Evolutionary conservation across 2,329 filamentous ascomycete genomes (phyloP).

Genomic region (Coniochaeta sp.): DNA sequence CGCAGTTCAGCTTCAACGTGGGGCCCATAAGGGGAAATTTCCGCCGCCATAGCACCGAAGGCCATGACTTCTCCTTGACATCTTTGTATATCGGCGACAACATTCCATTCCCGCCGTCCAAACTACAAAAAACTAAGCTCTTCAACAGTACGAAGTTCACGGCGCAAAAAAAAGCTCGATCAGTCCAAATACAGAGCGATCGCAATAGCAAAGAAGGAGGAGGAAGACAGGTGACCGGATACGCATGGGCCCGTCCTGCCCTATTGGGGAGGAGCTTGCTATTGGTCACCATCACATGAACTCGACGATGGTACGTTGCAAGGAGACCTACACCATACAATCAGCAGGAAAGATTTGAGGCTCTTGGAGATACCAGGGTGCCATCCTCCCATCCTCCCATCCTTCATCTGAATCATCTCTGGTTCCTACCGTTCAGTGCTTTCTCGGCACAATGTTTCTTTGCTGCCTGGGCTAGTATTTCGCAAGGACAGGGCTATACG

Average conservation of each 20-base stretch:
- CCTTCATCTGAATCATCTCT: not conserved
- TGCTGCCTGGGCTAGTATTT: not conserved
- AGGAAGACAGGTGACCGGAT: not conserved
- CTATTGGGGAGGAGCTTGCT: not conserved
- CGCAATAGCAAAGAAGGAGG: not conserved
- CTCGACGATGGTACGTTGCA: not conserved
- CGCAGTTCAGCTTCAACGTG: not conserved
- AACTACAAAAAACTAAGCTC: too few relatives aligned
- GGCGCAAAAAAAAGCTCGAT: too few relatives aligned
- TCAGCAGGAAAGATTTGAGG: not conserved
- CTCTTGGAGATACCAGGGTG: not conserved
- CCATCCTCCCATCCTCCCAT: not conserved
- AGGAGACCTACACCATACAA: not conserved
- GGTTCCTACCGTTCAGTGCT: not conserved
- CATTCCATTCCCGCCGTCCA: not conserved
- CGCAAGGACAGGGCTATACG: not conserved
- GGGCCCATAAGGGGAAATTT: not conserved
- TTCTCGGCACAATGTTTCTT: not conserved
- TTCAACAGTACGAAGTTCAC: too few relatives aligned
- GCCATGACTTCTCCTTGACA: too few relatives aligned
- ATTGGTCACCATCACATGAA: not conserved
- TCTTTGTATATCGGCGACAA: not conserved
- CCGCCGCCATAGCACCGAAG: not conserved
- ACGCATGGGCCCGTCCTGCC: not conserved
- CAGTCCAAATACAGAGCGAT: too few relatives aligned